Evolutionary conservation across 1,284 basidiomycete species (phyloP), one percentile per base, ranked within the genome.

Genomic region (Moesziomyces sp.): DNA sequence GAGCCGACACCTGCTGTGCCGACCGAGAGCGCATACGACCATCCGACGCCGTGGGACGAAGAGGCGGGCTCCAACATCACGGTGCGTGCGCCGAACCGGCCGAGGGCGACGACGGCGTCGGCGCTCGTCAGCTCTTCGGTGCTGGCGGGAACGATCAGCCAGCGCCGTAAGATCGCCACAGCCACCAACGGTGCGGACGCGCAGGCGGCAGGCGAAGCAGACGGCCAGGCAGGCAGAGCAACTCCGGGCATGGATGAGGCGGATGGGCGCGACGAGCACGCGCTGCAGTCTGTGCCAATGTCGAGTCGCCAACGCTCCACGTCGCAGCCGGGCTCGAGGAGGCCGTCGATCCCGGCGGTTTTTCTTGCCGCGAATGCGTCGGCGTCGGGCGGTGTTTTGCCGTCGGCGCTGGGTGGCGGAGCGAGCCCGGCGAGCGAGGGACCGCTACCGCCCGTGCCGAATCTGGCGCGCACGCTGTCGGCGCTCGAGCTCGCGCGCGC

Each of bases 251-350:
- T 28, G 42, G 46, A 59, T 5, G 48, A 59, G 13, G 26, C 23
- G n/a, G 42, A 23, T 23, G n/a, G 18, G 21, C 38, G 1, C 26
- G 28, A 11, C 11, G 21, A 30, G 26, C 18, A 19, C 30, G 42
- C 3, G 28, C 28, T 19, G 46, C 30, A 23, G 11, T 50, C 50
- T 54, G 34, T 48, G 16, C 35, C 55, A 5, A 51, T 48, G 58
- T 51, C 52, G 28, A 52, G 28, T 28, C 57, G 78, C 14, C 75
- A 77, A 52, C 40, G 78, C 43, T 69, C 78, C 1, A 61, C 59
- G 9, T 80, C 78, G 16, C 78, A 80, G 42, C 76, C 76, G 5
- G 63, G 67, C n/a, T 58, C 60, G 30, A 49, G 74, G 19, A 42
- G 78, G 44, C 78, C 78, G 1, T 57, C 67, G 18, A 76, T 80